Evolutionary conservation across 768 basidiomycete genomes (phyloP), one percentile per base, ranked within the genome.

Genomic region (Boletus sensibilis): DNA sequence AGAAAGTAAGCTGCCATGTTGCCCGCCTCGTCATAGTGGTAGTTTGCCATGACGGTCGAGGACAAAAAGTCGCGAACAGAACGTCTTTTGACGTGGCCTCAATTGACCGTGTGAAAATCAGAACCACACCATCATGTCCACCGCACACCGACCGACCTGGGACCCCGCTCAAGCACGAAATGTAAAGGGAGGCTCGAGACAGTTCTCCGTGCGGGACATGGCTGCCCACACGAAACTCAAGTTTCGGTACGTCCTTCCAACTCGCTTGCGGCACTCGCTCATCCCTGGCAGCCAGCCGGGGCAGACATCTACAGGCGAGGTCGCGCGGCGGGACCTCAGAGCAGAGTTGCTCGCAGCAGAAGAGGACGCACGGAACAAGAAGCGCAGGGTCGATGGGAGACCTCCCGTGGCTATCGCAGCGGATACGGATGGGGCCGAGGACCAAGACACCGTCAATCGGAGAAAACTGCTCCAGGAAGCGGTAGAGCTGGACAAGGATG

Each of bases 151-250:
- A 75, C 92, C 92, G 64, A 95, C 92, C 84, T 98, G 95, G 95
- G 92, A 95, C 62, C 96, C 96, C 2, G 94, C 95, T 0, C 92
- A 95, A 73, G 96, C 92, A 34, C 85, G 86, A 64, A 93, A 97
- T 74, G 87, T 93, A 58, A 93, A 92, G 70, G 90, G 90, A 4
- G 93, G 92, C 55, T 94, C 94, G 50, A 85, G 92, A 56, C 93
- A 96, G 68, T 94, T 87, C 76, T 96, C 94, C 5, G 88, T 92
- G 67, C 84, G 91, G 59, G 94, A 97, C 71, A 90, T 98, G 83
- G 92, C 96, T 7, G 81, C 92, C 3, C 91, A 98, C 72, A 99
- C 96, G 2, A 96, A 97, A 74, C 88, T 99, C 64, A 99, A 99
- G 78, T 99, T 99, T 76, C 87, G 96, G 87, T 91, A 56, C 53